Evolutionary conservation across 164 flowering plant genomes (phyloP), one percentile per base, ranked within the genome.

Genomic region (Hamamelis virginiana): DNA sequence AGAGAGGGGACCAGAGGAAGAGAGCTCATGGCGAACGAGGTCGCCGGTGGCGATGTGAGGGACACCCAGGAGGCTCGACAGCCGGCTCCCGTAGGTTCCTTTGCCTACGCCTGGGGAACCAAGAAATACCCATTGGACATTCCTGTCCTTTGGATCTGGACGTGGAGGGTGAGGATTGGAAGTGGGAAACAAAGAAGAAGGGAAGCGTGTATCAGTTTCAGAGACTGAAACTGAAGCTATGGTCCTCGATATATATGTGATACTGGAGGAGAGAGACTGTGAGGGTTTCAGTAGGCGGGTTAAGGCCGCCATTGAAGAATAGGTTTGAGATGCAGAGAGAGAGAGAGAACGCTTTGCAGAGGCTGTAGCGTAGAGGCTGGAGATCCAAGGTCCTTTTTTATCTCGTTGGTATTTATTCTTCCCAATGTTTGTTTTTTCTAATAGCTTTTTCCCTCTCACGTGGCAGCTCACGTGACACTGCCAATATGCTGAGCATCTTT

Each of bases 1-100:
- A 27, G 90, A 75, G 56, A 88, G 87, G 8, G 94, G 90, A 0
- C 94, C 88, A 10, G 85, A 75, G 41, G 91, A 83, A 22, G 82
- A 63, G 57, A 91, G 90, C 73, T 90, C 97, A 10, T 87, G 83
- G 12, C 97, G 84, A 53, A 94, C 96, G 68, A 91, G 94, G 79
- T 90, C 94, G 13, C 96, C 97, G 51, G 94, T 94, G 75, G 97
- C 89, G 76, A 94, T 94, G 70, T 91, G 97, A 59, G 97, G 97
- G 12, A 94, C 91, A 46, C 87, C 91, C 64, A 94, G 92, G 16
- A 90, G 84, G 8, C 65, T 79, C 0, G 83, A 90, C 50, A 94
- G 86, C 1, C 94, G 85, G 69, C 92, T 77, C 1, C 97, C 98
- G 70, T 94, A 94, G 26, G 92, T 90, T 18, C 96, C 96, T 69